Conservation (phyloP, 2,329 filamentous ascomycete genomes). For the Diaporthe longicolla region DNA sequence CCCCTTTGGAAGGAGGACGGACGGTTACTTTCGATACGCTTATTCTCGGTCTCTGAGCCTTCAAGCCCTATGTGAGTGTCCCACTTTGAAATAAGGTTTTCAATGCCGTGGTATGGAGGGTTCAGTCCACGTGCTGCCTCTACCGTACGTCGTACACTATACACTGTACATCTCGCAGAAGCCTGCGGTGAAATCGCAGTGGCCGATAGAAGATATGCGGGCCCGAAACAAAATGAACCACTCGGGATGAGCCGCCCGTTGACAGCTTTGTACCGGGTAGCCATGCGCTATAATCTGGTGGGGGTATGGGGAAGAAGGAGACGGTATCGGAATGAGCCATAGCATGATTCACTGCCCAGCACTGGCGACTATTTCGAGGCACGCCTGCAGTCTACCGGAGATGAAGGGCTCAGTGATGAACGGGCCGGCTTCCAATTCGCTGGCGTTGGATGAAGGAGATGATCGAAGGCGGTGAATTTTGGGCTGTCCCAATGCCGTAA, state of each 20-base stretch:
- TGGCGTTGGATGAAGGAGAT: background rate
- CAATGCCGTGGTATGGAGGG: slow-evolving; percentile 8
- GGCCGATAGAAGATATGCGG: slow-evolving; percentile 12
- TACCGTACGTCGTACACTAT: slow-evolving; percentile 12
- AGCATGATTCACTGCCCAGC: slow-evolving; percentile 12
- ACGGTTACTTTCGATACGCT: background rate
- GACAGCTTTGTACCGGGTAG: slow-evolving; percentile 12
- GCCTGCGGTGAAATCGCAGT: slow-evolving; percentile 1
- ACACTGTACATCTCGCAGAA: slow-evolving; percentile 3
- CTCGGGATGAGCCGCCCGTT: slow-evolving; percentile 30
- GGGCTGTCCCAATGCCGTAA: background rate
- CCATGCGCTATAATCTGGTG: slow-evolving; percentile 10
- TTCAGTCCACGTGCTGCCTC: slow-evolving; percentile 20
- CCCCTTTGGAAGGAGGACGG: background rate
- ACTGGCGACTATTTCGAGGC: background rate
- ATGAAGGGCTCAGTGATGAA: background rate
- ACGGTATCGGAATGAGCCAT: slow-evolving; percentile 12
- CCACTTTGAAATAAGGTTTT: slow-evolving; percentile 29
- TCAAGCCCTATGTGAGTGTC: background rate
- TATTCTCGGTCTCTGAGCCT: background rate
- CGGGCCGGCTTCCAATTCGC: slow-evolving; percentile 22
- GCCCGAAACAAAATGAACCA: slow-evolving; percentile 19
- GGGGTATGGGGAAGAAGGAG: slow-evolving; percentile 10
- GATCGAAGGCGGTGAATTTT: slow-evolving; percentile 7
- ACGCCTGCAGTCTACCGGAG: background rate